A percentile compares a stretch with the other conserved stretches of the same genome.
phyloP scores from a whole-genome alignment of 2,329 filamentous ascomycete species.

The Neocucurbitaria cava region DNA sequence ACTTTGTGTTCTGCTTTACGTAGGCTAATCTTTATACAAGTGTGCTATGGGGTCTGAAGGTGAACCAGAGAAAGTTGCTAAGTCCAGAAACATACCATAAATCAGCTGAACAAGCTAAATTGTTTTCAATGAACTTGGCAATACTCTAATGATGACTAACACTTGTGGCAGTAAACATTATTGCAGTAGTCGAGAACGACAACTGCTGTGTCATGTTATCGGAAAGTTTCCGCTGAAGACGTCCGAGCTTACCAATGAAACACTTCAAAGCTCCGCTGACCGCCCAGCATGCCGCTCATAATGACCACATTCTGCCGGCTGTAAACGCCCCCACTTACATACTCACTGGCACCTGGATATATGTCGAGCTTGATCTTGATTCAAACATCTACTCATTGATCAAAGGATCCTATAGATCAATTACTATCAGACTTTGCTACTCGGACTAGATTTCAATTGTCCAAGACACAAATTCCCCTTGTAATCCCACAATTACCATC shows the following conservation, averaged over 20 bases:
- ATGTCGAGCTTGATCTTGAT: neutral
- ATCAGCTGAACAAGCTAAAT: too few relatives aligned
- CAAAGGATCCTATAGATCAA: neutral
- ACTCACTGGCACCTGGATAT: neutral
- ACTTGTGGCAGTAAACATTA: too few relatives aligned
- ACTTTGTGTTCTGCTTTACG: too few relatives aligned
- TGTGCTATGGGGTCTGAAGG: too few relatives aligned
- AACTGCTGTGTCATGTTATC: neutral
- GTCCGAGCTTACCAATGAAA: slow-evolving; percentile 12
- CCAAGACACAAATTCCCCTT: neutral
- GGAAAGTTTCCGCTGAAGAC: slow-evolving; percentile 6
- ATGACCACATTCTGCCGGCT: slow-evolving; percentile 8
- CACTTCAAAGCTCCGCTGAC: slow-evolving; percentile 11
- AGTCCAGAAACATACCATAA: too few relatives aligned
- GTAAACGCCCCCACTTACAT: slow-evolving; percentile 8
- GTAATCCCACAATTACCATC: neutral
- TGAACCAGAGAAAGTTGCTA: too few relatives aligned
- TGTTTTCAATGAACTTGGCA: too few relatives aligned
- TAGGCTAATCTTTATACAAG: too few relatives aligned
- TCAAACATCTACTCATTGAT: neutral
- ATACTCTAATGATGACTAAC: too few relatives aligned
- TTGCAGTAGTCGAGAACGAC: too few relatives aligned
- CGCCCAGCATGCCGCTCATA: slow-evolving; percentile 2
- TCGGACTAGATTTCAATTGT: neutral
- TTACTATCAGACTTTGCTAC: neutral